Evolutionary conservation across 352 stramenopile species (phyloP).

Genomic region (Blastocystis sp.): DNA sequence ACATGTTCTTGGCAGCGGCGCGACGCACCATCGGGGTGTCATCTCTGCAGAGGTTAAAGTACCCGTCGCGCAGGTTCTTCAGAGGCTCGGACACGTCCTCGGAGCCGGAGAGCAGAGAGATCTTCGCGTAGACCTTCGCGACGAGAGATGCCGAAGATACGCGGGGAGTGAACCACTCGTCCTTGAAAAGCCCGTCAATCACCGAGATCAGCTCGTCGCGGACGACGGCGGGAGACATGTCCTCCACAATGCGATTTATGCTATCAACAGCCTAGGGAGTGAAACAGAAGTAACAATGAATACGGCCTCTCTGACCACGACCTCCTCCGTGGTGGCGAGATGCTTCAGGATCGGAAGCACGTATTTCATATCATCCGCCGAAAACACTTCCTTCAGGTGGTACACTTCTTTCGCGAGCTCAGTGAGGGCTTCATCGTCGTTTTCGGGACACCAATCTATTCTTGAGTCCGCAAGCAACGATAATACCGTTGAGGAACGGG

Average conservation of each 20-base stretch:
- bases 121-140: slow-evolving; percentile 43
- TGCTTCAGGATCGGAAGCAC: slow-evolving; percentile 67
- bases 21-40: slow-evolving; percentile 62
- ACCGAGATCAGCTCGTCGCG: slow-evolving; percentile 44
- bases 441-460: slow-evolving; percentile 65
- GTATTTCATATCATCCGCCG: slow-evolving; percentile 60
- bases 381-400: slow-evolving; percentile 47
- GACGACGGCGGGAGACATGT: slow-evolving; percentile 57
- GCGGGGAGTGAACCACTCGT: slow-evolving; percentile 65
- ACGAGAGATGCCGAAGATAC: slow-evolving; percentile 63
- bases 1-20: slow-evolving; percentile 63
- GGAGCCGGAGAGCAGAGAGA: neutral
- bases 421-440: slow-evolving; percentile 65
- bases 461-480: neutral
- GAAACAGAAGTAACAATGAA: neutral
- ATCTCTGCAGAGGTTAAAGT: slow-evolving; percentile 53
- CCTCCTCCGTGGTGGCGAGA: slow-evolving; percentile 50
- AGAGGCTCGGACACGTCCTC: slow-evolving; percentile 8
- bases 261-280: slow-evolving; percentile 48
- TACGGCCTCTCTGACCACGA: slow-evolving; percentile 58
- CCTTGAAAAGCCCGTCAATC: slow-evolving; percentile 59
- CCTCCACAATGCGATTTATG: slow-evolving; percentile 65
- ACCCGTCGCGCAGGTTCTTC: slow-evolving; percentile 48
- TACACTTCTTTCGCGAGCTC: slow-evolving; percentile 64
- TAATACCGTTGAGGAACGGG: slow-evolving; percentile 54